Percentiles rank a stretch among this genome's conserved stretches.
Evolutionary conservation across 495 filamentous ascomycete genomes (phyloP).

Genomic region (Elaphomyces granulatus): DNA sequence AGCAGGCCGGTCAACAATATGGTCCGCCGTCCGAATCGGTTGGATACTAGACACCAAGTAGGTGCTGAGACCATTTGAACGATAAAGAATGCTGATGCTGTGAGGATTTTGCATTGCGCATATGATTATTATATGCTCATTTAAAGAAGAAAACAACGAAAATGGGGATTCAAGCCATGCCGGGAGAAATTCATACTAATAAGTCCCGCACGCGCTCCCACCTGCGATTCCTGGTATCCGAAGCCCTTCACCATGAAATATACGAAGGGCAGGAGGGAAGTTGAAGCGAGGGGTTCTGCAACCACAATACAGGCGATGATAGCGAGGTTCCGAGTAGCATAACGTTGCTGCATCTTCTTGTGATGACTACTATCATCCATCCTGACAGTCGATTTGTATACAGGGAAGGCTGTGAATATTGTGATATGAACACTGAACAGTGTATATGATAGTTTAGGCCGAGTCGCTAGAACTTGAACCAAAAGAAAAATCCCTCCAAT

Average conservation of each 20-base stretch:
- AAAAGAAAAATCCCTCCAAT: too few relatives aligned
- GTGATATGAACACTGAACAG: too few relatives aligned
- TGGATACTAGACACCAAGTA: neutral
- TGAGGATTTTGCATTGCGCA: too few relatives aligned
- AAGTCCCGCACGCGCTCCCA: neutral
- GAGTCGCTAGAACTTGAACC: too few relatives aligned
- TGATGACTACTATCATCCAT: too few relatives aligned
- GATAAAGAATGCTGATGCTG: conserved; percentile 1
- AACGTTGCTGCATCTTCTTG: too few relatives aligned
- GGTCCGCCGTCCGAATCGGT: neutral
- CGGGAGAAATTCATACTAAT: neutral
- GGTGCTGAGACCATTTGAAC: neutral
- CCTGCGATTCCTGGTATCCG: conserved; percentile 1
- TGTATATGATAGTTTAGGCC: too few relatives aligned
- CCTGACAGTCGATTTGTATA: too few relatives aligned
- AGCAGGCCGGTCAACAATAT: neutral
- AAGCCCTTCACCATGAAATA: conserved; percentile 2
- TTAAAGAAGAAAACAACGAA: neutral
- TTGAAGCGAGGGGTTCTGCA: conserved; percentile 1
- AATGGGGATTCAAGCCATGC: neutral
- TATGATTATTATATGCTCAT: too few relatives aligned
- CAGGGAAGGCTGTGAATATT: too few relatives aligned
- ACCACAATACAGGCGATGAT: conserved; percentile 3
- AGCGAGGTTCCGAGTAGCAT: neutral
- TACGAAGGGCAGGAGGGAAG: conserved; percentile 1